Evolutionary conservation across 1,284 basidiomycete genomes (phyloP), one percentile per base, ranked within the genome.

Genomic region (Malassezia equina): DNA sequence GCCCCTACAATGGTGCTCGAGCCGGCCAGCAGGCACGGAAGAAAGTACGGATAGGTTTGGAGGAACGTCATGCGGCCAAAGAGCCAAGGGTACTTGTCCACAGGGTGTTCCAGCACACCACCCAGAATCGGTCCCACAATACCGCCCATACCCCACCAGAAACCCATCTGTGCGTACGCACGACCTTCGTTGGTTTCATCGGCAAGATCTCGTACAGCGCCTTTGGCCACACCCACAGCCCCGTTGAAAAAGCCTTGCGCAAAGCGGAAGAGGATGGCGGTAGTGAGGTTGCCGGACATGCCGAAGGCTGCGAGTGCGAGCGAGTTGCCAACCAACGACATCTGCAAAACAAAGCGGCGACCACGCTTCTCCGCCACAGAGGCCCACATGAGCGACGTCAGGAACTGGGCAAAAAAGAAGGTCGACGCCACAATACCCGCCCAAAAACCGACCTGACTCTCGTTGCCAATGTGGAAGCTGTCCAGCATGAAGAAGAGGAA

Each of bases 131-230:
- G 44, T 80, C 82, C 88, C 42, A 74, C 57, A 58, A 76, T 76
- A 81, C 90, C 90, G 61, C 91, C 91, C 69, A 95, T 83, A 60
- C 90, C 91, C 91, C 91, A 95, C 62, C 85, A 89, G 76, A 94
- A 94, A 19, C 90, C 90, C 49, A 95, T 80, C 62, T 91, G 87
- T 44, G 89, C 89, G 73, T 94, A 94, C 13, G 91, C 91, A 62
- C 89, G 81, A 31, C 87, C 88, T 76, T 94, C 90, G 75, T 95
- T 95, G 52, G 83, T 88, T 34, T 82, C 77, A 65, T 93, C 89
- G 0, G 93, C 93, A 55, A 98, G 81, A 59, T 86, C 85, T 21
- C 88, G 79, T 40, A 98, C 84, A 7, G 86, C 87, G 19, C 90
- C 88, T 39, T 68, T 69, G 36, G 88, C 89, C 17, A 94, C 90